A percentile compares a stretch with the other conserved stretches of the same genome.
phyloP scores from a whole-genome alignment of 73 alveolate genomes.

The Stentor coeruleus region DNA sequence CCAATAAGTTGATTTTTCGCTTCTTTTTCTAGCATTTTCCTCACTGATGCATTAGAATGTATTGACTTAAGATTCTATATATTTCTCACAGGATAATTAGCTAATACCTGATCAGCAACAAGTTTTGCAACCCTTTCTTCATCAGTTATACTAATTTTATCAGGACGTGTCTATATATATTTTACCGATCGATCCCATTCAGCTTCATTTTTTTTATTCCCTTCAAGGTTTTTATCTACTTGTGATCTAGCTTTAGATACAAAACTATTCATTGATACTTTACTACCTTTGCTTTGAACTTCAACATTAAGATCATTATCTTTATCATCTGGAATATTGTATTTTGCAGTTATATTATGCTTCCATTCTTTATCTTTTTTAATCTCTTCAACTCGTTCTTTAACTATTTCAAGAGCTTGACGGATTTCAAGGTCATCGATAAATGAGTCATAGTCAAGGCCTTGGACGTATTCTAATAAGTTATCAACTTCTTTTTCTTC shows the following conservation, averaged over 20 bases:
- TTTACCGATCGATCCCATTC: slow-evolving; percentile 29
- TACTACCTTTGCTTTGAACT: slow-evolving; percentile 29
- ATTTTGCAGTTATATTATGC: slow-evolving; percentile 50
- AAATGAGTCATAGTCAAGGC: slow-evolving; percentile 79
- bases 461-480: slow-evolving; percentile 73
- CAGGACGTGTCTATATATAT: background rate
- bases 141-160: slow-evolving; percentile 31
- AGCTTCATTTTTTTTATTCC: slow-evolving; percentile 37
- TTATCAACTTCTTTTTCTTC: slow-evolving; percentile 74
- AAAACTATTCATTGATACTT: slow-evolving; percentile 28
- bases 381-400: slow-evolving; percentile 70
- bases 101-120: slow-evolving; percentile 75
- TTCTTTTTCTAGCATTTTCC: slow-evolving; percentile 73
- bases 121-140: slow-evolving; percentile 82
- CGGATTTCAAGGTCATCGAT: slow-evolving; percentile 84
- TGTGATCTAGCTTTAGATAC: background rate
- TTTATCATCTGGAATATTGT: slow-evolving; percentile 53
- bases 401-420: slow-evolving; percentile 71
- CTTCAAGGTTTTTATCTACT: slow-evolving; percentile 42
- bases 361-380: slow-evolving; percentile 72
- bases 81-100: slow-evolving; percentile 35
- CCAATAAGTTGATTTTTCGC: slow-evolving; percentile 49
- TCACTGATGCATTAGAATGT: slow-evolving; percentile 68
- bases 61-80: slow-evolving; percentile 34
- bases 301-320: too few relatives aligned